Conservation (phyloP, 345 rosid species). For the Salix suchowensis region DNA sequence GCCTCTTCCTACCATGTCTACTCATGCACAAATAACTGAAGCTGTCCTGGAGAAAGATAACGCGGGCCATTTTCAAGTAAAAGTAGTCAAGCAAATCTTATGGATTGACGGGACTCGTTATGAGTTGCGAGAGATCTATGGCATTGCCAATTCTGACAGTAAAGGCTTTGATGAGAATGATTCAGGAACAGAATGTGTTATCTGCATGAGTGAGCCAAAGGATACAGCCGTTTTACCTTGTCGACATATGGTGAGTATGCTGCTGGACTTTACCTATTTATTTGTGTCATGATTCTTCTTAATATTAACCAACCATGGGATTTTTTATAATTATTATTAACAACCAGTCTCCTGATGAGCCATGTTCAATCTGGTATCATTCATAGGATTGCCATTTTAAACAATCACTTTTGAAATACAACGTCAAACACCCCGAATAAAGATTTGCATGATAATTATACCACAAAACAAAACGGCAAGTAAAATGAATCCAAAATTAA, state of each 20-base stretch:
- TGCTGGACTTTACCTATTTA: neutral
- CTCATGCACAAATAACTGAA: constrained; percentile 41
- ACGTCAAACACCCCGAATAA: too few relatives aligned
- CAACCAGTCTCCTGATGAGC: neutral
- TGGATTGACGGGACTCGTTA: constrained; percentile 35
- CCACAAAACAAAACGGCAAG: too few relatives aligned
- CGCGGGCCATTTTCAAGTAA: constrained; percentile 34
- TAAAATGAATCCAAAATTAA: too few relatives aligned
- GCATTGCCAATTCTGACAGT: constrained; percentile 26
- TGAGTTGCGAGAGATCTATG: constrained; percentile 44
- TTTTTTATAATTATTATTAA: neutral
- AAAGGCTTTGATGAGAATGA: constrained; percentile 27
- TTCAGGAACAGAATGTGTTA: constrained; percentile 40
- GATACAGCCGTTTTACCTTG: constrained; percentile 45
- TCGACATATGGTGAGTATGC: constrained; percentile 44
- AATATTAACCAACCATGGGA: neutral
- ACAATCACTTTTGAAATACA: too few relatives aligned
- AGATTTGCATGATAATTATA: too few relatives aligned
- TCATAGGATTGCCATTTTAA: too few relatives aligned
- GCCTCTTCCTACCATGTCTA: constrained; percentile 9
- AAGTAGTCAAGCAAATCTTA: constrained; percentile 37
- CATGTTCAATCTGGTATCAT: neutral
- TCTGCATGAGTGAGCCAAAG: constrained; percentile 47
- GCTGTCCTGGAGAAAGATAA: constrained; percentile 30
- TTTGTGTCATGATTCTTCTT: neutral